Conservation (phyloP, 352 stramenopile species). For the Stramenopiles sp. region DNA sequence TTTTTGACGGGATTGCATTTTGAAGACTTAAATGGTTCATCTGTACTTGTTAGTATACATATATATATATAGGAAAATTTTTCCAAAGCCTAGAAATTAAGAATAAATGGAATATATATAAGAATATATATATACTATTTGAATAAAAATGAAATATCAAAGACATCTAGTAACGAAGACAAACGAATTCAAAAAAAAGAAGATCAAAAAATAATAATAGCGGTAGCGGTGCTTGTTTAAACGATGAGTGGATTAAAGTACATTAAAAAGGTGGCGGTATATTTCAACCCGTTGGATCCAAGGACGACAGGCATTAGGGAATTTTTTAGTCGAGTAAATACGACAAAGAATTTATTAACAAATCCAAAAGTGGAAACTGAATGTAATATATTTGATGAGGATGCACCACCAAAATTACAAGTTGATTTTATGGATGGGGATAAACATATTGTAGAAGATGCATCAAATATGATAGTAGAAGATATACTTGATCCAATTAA, state of each 20-base stretch:
- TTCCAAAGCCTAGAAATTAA: no score
- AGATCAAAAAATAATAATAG: background rate
- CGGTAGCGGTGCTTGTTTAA: no score
- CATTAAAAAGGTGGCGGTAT: background rate
- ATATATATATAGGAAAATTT: no score
- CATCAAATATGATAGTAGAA: background rate
- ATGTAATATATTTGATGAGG: background rate
- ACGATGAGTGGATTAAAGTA: background rate
- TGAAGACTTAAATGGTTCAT: no score
- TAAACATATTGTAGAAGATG: background rate
- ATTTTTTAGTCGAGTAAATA: background rate
- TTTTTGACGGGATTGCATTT: no score
- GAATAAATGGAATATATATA: no score
- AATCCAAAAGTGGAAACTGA: background rate
- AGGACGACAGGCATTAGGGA: background rate
- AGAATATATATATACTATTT: no score
- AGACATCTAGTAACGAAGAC: no score
- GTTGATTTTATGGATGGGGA: background rate
- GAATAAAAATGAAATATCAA: no score
- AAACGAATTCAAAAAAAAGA: no score
- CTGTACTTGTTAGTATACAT: no score
- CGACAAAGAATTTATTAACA: background rate
- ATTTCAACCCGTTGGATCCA: background rate
- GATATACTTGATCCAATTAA: background rate
- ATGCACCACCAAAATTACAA: background rate